Base-by-base conservation (phyloP, 2,329 filamentous ascomycete genomes). In the Remersonia thermophila region DNA sequence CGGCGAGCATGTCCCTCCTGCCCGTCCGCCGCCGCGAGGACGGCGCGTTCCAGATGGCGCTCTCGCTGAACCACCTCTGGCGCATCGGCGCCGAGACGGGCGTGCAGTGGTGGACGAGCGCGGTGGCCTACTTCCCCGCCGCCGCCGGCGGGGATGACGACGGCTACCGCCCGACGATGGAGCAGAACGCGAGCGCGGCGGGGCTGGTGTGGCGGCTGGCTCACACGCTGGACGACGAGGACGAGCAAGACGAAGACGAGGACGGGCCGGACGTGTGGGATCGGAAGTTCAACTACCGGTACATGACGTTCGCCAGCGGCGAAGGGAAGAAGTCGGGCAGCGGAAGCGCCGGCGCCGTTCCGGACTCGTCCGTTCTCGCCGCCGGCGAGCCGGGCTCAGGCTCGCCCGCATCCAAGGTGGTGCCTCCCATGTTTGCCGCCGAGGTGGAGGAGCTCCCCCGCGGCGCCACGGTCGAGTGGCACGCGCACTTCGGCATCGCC, bases 11-110 rank as follows among this genome's bases (percentile, higher is more conserved):
- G 89, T 50, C 59, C 2, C 55, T 83, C 2, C 67, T 71, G 16
- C 3, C 29, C 11, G 17, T 6, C 18, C 3, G 4, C 9, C 18
- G 25, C 12, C 12, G 10, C 8, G 16, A 12, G 7, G 23, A 61
- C 3, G 71, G 77, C 44, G 53, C 56, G 23, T 55, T 74, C 20
- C 78, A 87, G 52, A 66, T 80, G 5, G 63, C 73, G 0, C 66
- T 98, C 4, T 73, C 86, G 1, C 65, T 96, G 10, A 91, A 98
- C 56, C 89, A 96, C 56, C 71, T 96, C 16, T 87, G 80, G 76
- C 76, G 89, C 27, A 80, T 98, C 35, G 87, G 78, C 1, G 56
- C 66, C 30, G 78, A 79, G 28, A 79, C 80, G 65, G 64, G 73
- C 36, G 77, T 93, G 3, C 66, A 74, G 38, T 80, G 75, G 65